Evolutionary conservation across 2,329 filamentous ascomycete genomes (phyloP).

Genomic region (Leptographium procerum): DNA sequence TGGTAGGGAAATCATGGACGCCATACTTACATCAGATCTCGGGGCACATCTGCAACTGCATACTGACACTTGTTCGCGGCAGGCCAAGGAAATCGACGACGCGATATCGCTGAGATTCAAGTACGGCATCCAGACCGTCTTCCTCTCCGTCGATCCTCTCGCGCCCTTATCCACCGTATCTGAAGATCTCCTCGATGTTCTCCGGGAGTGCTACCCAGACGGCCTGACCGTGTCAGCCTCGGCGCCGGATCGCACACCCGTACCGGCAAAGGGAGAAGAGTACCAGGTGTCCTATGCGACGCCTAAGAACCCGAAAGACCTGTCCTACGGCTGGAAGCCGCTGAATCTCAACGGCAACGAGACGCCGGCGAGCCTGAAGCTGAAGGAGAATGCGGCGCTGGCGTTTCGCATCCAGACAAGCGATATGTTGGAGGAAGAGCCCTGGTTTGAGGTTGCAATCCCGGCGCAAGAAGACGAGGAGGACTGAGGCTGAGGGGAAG

Average conservation of each 20-base stretch:
- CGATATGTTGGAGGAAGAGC: constrained; percentile 27
- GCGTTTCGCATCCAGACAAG: constrained; percentile 34
- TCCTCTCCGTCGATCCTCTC: constrained; percentile 51
- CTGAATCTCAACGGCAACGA: constrained; percentile 27
- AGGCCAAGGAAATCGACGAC: constrained; percentile 20
- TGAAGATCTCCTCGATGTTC: constrained; percentile 42
- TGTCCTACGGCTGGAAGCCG: constrained; percentile 36
- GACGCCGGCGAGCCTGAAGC: constrained; percentile 28
- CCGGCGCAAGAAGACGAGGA: constrained; percentile 27
- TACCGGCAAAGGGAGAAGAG: constrained; percentile 27
- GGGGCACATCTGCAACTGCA: not conserved
- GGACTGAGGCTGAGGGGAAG: too few species aligned
- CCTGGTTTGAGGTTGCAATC: constrained; percentile 25
- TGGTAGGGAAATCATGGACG: not conserved
- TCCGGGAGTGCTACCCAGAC: constrained; percentile 44
- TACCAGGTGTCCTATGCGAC: constrained; percentile 32
- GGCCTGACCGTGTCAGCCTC: constrained; percentile 32
- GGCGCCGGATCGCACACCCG: constrained; percentile 21
- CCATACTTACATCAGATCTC: too few species aligned
- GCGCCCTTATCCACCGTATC: constrained; percentile 47
- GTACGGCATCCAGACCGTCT: constrained; percentile 58
- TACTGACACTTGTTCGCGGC: not conserved
- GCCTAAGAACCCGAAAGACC: constrained; percentile 32
- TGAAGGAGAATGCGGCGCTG: constrained; percentile 36
- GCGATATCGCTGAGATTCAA: constrained; percentile 61